phyloP scores from a whole-genome alignment of 805 yeast genomes.

The Candida sonorensis region DNA sequence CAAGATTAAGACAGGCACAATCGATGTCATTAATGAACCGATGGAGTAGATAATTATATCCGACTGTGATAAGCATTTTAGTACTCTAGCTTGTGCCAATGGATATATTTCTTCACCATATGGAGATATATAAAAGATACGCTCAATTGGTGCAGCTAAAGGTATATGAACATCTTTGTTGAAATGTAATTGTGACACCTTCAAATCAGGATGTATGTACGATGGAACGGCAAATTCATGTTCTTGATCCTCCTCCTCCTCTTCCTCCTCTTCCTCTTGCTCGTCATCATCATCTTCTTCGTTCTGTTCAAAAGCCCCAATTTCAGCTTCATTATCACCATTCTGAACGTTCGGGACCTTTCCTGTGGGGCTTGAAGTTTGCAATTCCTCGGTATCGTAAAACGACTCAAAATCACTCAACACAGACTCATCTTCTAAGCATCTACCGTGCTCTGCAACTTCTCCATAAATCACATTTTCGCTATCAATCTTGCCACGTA shows the following conservation, averaged over 20 bases:
- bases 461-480: conserved; percentile 17
- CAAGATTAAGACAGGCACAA: conserved; percentile 68
- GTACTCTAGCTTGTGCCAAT: conserved; percentile 55
- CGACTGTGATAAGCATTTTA: conserved; percentile 41
- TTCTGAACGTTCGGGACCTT: conserved; percentile 2
- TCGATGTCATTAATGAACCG: conserved; percentile 86
- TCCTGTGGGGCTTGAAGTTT: not conserved
- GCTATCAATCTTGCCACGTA: conserved; percentile 8
- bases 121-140: conserved; percentile 77
- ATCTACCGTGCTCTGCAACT: no score
- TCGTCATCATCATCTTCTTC: no score
- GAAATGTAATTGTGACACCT: conserved; percentile 68
- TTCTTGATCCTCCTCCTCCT: conserved; percentile 26
- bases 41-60: conserved; percentile 66
- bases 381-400: no score
- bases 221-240: conserved; percentile 58
- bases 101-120: conserved; percentile 86
- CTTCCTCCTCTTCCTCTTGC: no score
- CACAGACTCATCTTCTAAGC: no score
- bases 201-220: conserved; percentile 73
- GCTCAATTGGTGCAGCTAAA: conserved; percentile 63
- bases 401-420: not conserved
- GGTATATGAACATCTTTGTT: conserved; percentile 53
- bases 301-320: no score
- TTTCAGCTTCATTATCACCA: no score